Evolutionary conservation across 2,329 filamentous ascomycete genomes (phyloP), one percentile per base, ranked within the genome.

Genomic region (Cytospora chrysosperma): DNA sequence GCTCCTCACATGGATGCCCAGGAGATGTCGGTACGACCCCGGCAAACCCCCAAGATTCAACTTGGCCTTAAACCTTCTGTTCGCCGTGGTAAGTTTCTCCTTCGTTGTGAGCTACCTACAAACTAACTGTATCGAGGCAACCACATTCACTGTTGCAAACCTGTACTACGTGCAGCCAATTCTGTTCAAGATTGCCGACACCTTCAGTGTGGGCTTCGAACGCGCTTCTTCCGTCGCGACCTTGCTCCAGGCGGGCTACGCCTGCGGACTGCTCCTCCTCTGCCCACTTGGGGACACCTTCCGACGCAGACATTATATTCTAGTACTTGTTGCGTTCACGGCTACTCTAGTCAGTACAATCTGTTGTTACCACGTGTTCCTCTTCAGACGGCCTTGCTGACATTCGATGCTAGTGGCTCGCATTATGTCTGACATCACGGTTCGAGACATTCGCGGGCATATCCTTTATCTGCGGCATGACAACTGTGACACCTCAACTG

Each of bases 131-230:
- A 32, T 7, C 3, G 53, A 85, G 83, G 76, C 83, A 3, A 77
- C 78, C 0, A 82, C 87, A 4, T 87, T 92, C 68, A 91, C 89
- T 0, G 91, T 93, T 8, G 90, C 90, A 21, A 93, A 93, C 69
- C 78, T 94, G 3, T 94, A 94, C 76, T 93, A 94, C 75, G 91
- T 85, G 64, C 90, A 93, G 70, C 90, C 91, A 0, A 90, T 94
- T 54, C 78, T 94, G 27, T 92, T 93, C 71, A 85, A 90, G 57
- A 81, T 95, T 49, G 90, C 91, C 0, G 73, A 80, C 12, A 88
- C 90, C 19, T 94, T 95, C 70, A 71, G 82, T 59, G 88, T 94
- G 55, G 82, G 81, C 10, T 89, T 92, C 70, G 89, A 92, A 70
- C 79, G 82, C 60, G 86, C 90, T 0, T 83, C 83, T 1, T 76